phyloP scores from a whole-genome alignment of 257 asterid genomes.

The Salvia hispanica region DNA sequence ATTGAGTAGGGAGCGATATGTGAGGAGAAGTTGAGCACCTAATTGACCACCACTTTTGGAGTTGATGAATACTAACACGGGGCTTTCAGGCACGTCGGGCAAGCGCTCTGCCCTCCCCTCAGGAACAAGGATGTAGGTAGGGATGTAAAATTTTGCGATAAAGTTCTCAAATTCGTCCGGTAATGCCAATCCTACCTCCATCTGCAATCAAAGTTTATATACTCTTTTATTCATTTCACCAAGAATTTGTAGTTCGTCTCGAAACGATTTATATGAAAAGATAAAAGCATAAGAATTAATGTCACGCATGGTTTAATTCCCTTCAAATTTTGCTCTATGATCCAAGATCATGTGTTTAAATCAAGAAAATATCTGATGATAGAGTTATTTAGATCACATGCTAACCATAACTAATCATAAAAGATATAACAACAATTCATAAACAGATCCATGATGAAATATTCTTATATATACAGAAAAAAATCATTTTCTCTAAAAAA shows the following conservation, averaged over 20 bases:
- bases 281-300: no score
- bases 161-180: slow-evolving; percentile 36
- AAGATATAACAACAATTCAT: no score
- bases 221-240: background rate
- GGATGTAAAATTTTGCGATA: slow-evolving; percentile 60
- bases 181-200: slow-evolving; percentile 34
- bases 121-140: slow-evolving; percentile 54
- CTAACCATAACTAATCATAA: no score
- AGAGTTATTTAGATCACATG: no score
- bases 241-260: no score
- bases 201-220: slow-evolving; percentile 26
- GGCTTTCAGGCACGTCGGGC: slow-evolving; percentile 61
- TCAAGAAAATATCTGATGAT: no score
- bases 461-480: background rate
- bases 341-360: no score
- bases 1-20: slow-evolving; percentile 71
- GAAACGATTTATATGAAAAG: no score
- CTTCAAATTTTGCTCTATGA: no score
- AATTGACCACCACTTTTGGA: slow-evolving; percentile 93
- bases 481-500: background rate
- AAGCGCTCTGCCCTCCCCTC: slow-evolving; percentile 36
- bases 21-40: slow-evolving; percentile 82
- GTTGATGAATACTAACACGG: slow-evolving; percentile 84
- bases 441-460: slow-evolving; percentile 7
- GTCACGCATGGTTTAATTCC: no score